Conservation (phyloP, 2,329 filamentous ascomycete genomes). For the Monosporascus sp. region DNA sequence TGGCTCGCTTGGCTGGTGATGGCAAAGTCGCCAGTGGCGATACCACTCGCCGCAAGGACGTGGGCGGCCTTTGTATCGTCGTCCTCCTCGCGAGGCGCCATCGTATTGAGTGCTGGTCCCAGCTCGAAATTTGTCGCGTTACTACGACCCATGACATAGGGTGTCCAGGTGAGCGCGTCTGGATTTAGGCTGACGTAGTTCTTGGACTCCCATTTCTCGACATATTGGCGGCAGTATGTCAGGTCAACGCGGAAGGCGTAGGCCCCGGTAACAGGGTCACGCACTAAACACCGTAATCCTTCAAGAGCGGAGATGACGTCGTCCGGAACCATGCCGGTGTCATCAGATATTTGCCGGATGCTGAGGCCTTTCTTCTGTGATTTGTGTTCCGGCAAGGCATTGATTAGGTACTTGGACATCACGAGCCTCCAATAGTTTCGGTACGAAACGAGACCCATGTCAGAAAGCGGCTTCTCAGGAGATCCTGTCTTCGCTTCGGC, state of each 20-base stretch:
- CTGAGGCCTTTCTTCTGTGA: slow-evolving; percentile 47
- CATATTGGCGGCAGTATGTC: slow-evolving; percentile 79
- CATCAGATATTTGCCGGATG: slow-evolving; percentile 69
- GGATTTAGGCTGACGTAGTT: slow-evolving; percentile 81
- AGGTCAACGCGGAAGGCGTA: slow-evolving; percentile 89
- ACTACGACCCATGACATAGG: slow-evolving; percentile 90
- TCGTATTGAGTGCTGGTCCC: slow-evolving; percentile 73
- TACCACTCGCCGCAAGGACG: slow-evolving; percentile 22
- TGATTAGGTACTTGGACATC: slow-evolving; percentile 76
- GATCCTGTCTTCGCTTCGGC: slow-evolving; percentile 93
- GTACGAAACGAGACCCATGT: slow-evolving; percentile 97
- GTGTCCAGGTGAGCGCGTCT: slow-evolving; percentile 83
- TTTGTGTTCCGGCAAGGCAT: slow-evolving; percentile 40
- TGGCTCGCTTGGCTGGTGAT: slow-evolving; percentile 17
- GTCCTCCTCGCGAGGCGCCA: slow-evolving; percentile 80
- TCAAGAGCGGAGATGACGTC: slow-evolving; percentile 94
- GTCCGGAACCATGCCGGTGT: slow-evolving; percentile 92
- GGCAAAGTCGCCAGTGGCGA: slow-evolving; percentile 27
- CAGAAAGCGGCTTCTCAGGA: slow-evolving; percentile 93
- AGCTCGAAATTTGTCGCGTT: slow-evolving; percentile 80
- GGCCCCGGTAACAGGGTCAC: slow-evolving; percentile 79
- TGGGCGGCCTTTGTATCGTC: slow-evolving; percentile 38
- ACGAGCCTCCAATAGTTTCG: slow-evolving; percentile 94
- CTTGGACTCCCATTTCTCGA: slow-evolving; percentile 84
- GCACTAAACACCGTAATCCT: slow-evolving; percentile 79